Evolutionary conservation across 768 basidiomycete genomes (phyloP), one percentile per base, ranked within the genome.

Genomic region (Kwoniella pini): DNA sequence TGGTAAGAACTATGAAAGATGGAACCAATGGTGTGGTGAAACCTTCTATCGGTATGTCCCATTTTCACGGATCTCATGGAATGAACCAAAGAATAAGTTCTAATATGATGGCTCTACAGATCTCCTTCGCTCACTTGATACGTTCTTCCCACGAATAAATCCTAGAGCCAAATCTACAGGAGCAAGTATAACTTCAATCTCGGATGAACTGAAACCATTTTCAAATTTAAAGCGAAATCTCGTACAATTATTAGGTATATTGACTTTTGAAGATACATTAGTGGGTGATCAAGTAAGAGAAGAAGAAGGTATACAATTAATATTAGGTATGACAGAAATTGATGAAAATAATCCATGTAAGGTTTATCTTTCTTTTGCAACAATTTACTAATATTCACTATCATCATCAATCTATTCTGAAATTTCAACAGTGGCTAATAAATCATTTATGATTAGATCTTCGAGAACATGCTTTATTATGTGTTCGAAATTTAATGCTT

Each of bases 341-440:
- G 93, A 97, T 75, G 92, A 93, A 69, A 81, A 87, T 58, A 96
- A 94, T 78, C 93, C 93, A 38, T 93, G 93, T 95, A 76, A 79
- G 92, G 7, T 11, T 42, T 12, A 11, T 42, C 7, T 19, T 19
- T 10, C 33, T 36, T 36, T 15, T 36, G 7, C 33, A 36, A 7
- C 33, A 36, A 36, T 7, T 7, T 7, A 15, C 33, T 36, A 7
- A 36, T 7, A 36, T 36, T 15, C 7, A 36, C 7, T 36, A 36
- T 36, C 33, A 36, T 15, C 33, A 36, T 7, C 24, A 31, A 48
- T 19, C 21, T 11, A n/a, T n/a, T n/a, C n/a, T n/a, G 11, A 44
- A 22, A 11, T 5, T 19, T 22, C 2, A 0, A 22, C 0, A 1
- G 58, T 51, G 4, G 27, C 19, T 4, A n/a, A 17, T 55, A 13